Base-by-base conservation (phyloP, 768 basidiomycete genomes). In the Tulasnella sp. region DNA sequence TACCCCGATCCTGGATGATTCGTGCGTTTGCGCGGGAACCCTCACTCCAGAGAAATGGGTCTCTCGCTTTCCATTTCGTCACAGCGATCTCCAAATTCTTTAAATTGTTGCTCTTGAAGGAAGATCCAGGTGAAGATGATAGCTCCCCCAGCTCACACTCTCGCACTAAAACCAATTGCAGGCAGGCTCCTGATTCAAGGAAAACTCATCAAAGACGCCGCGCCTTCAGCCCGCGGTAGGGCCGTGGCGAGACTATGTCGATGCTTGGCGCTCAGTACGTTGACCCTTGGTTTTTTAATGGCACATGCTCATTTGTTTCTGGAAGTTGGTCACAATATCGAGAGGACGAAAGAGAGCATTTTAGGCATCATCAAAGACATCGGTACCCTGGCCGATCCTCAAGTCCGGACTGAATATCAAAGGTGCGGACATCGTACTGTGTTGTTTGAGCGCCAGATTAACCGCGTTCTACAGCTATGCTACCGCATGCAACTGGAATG, bases 1-100 rank as follows among this genome's bases (percentile, higher is more conserved):
- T 77, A 34, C 77, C 77, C 40, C 77, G 77, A 20, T 77, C 77
- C 2, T 77, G 77, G 77, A 54, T 77, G 1, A 54, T 77, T 34
- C 77, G 77, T 7, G 77, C 50, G 14, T 58, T 77, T 28, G 7
- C 16, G 18, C 58, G 48, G 34, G 34, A 11, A 12, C 12, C 37
- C 8, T 74, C 72, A 2, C 11, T 11, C 12, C 24, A 20, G 12
- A 14, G 16, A 22, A 74, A 74, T 74, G 72, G 72, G 1, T 40
- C 37, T 31, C 22, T 75, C 1, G 11, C 40, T 41, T 75, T 11
- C 11, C 24, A 41, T 8, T 6, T 75, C 8, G 22, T 75, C 34
- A 11, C 3, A 3, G n/a, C 40, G 20, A 16, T 75, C 20, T 16
- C 18, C 24, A 31, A 22, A 31, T 75, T 75, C 24, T 18, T 75